phyloP scores from a whole-genome alignment of 768 basidiomycete species.

The Tephrocybe sp. region DNA sequence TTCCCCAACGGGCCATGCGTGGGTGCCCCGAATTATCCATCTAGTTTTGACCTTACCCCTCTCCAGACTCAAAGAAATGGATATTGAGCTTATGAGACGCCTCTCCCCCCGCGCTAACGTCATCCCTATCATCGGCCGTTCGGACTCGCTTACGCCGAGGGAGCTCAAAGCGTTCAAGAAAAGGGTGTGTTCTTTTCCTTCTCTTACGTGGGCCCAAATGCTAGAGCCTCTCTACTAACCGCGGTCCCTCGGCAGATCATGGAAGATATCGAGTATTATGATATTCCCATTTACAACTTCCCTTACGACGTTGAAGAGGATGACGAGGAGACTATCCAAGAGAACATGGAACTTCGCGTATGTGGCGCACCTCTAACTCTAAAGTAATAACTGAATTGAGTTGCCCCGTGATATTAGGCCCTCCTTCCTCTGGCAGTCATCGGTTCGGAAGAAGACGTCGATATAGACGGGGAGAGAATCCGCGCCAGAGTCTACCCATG shows the following conservation, averaged over 20 bases:
- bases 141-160: slow-evolving; percentile 79
- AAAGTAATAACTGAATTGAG: background rate
- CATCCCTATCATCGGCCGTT: slow-evolving; percentile 88
- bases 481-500: slow-evolving; percentile 88
- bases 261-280: slow-evolving; percentile 91
- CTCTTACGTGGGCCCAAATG: slow-evolving; percentile 9
- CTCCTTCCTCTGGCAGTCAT: slow-evolving; percentile 87
- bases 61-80: slow-evolving; percentile 78
- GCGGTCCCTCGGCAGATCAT: slow-evolving; percentile 56
- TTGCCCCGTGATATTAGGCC: slow-evolving; percentile 30
- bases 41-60: slow-evolving; percentile 9
- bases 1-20: slow-evolving; percentile 85
- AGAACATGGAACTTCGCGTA: slow-evolving; percentile 86
- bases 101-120: slow-evolving; percentile 91
- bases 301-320: slow-evolving; percentile 93
- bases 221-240: slow-evolving; percentile 12
- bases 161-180: slow-evolving; percentile 88
- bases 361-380: slow-evolving; percentile 19
- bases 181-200: slow-evolving; percentile 41
- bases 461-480: slow-evolving; percentile 75
- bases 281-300: slow-evolving; percentile 93
- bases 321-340: slow-evolving; percentile 87
- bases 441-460: slow-evolving; percentile 85
- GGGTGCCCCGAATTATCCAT: slow-evolving; percentile 28
- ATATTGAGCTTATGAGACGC: slow-evolving; percentile 89